Conservation (phyloP, 2,329 filamentous ascomycete species). For the Nemania abortiva region DNA sequence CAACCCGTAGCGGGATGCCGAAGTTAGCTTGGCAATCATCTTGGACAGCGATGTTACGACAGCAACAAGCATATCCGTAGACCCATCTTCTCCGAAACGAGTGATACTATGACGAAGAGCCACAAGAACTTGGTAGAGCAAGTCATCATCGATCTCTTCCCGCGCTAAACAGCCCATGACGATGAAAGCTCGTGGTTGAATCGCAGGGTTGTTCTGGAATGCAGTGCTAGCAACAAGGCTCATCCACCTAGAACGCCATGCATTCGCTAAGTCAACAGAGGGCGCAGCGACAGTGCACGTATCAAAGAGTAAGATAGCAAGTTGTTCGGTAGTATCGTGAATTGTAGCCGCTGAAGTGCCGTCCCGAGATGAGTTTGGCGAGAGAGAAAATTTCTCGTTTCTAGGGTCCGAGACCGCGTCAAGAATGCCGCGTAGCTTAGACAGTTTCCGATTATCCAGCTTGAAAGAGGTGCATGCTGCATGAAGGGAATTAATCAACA, state of each 20-base stretch:
- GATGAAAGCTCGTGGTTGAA: slow-evolving; percentile 76
- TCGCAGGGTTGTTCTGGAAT: slow-evolving; percentile 78
- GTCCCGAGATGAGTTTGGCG: slow-evolving; percentile 61
- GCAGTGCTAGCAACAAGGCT: slow-evolving; percentile 78
- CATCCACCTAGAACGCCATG: slow-evolving; percentile 80
- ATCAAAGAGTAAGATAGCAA: slow-evolving; percentile 73
- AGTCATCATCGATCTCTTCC: slow-evolving; percentile 79
- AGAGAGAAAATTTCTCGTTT: slow-evolving; percentile 68
- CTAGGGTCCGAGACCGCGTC: slow-evolving; percentile 70
- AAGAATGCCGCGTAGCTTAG: slow-evolving; percentile 67
- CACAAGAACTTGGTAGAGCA: slow-evolving; percentile 78
- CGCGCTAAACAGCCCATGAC: slow-evolving; percentile 78
- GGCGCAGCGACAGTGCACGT: slow-evolving; percentile 73
- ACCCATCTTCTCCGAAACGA: slow-evolving; percentile 73
- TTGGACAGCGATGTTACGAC: slow-evolving; percentile 76
- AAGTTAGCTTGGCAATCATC: slow-evolving; percentile 77
- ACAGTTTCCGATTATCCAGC: slow-evolving; percentile 69
- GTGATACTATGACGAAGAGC: slow-evolving; percentile 73
- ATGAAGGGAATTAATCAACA: slow-evolving; percentile 76
- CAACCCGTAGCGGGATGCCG: slow-evolving; percentile 74
- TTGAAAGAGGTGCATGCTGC: slow-evolving; percentile 74
- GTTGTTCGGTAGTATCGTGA: slow-evolving; percentile 69
- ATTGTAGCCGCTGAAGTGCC: slow-evolving; percentile 66
- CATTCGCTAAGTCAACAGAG: slow-evolving; percentile 73
- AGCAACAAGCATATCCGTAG: slow-evolving; percentile 75